Evolutionary conservation across 148 eudicot genomes (phyloP), one percentile per base, ranked within the genome.

Genomic region (Rhododendron vialii): DNA sequence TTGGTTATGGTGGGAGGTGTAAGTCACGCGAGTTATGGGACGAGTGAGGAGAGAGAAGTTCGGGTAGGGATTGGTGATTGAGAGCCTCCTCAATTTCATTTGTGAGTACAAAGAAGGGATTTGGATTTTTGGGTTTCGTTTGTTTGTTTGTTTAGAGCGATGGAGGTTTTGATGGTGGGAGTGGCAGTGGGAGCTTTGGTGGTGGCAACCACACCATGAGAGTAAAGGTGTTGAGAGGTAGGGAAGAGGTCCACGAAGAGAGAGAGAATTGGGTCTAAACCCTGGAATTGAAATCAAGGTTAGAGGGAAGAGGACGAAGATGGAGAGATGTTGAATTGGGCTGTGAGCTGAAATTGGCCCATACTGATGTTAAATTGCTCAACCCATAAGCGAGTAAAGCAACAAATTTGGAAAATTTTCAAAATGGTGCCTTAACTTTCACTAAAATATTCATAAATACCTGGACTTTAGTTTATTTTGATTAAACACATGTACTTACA

Each of bases 11-110:
- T 73, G 71, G 78, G 75, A 35, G 24, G 80, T 14, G 71, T 89
- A 85, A 28, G 88, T 78, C 4, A 74, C 50, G 36, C 74, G 86
- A 82, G 90, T 86, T 5, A 88, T 78, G 0, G 85, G 91, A 57
- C 89, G 81, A 26, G 65, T 87, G 73, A 89, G 36, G n/a, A 83
- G 84, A 36, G 87, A 87, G 87, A 85, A 91, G 82, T 82, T 67
- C 74, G 88, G 61, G 11, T 73, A 30, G 22, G 88, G 89, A 36
- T 88, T 88, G 43, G 82, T 53, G 53, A 83, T 45, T 59, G 87
- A 51, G 28, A 88, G 67, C 88, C 86, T 91, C 87, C 90, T 90
- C 84, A 91, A 90, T 82, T 90, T 90, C 93, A 93, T 30, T 30
- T 30, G 30, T 38, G 43, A 36, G 38, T 61, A 61, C 30, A 24